These are phyloP conservation scores for Aspergillus brasiliensis DNA, from an alignment of 2,329 filamentous ascomycete genomes.

Conservation along the genomic window DNA sequence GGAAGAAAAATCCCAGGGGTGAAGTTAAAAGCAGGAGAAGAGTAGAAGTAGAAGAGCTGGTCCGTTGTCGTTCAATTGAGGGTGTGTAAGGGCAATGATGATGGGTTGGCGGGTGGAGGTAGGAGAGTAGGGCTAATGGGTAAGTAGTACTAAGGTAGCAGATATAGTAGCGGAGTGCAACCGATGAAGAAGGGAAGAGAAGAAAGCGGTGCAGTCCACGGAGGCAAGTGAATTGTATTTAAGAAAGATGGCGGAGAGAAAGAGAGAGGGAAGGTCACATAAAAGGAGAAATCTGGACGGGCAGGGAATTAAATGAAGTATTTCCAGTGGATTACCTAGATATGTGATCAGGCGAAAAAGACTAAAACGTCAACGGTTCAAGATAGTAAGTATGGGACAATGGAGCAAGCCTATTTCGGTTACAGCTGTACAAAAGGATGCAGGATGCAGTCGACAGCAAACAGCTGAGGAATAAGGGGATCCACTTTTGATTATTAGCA, in stretches of 20 bases:
- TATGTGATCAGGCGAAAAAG: conserved; percentile 37
- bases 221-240: conserved; percentile 7
- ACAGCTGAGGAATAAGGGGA: conserved; percentile 36
- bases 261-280: conserved; percentile 11
- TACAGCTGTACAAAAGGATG: conserved; percentile 38
- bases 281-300: conserved; percentile 24
- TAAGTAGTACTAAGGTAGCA: conserved; percentile 5
- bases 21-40: background rate
- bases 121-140: conserved; percentile 3
- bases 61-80: background rate
- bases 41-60: background rate
- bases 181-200: conserved; percentile 12
- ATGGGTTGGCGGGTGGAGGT: background rate
- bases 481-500: conserved; percentile 24
- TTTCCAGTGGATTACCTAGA: conserved; percentile 36
- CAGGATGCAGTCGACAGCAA: conserved; percentile 39
- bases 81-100: background rate
- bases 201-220: conserved; percentile 6
- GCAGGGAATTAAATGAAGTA: conserved; percentile 33
- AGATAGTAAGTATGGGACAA: conserved; percentile 22
- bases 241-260: background rate
- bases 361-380: conserved; percentile 35
- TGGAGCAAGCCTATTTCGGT: conserved; percentile 33
- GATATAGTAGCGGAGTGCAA: background rate
- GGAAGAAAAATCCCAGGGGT: background rate